Conservation (phyloP, 352 stramenopile genomes). For the Globisporangium cystogenes region DNA sequence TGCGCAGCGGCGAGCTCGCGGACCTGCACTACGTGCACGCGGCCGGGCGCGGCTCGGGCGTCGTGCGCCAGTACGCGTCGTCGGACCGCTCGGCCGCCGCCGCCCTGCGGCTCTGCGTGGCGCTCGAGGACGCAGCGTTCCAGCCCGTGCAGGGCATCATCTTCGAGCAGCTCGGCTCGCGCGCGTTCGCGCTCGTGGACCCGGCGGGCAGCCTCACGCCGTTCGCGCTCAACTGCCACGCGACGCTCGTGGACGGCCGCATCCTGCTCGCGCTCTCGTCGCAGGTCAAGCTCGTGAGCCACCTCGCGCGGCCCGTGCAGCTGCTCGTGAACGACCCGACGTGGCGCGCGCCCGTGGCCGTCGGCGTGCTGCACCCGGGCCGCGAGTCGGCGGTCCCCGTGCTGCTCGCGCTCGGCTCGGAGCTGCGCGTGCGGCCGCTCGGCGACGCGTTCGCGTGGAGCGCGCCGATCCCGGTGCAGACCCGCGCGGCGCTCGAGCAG, state of each 20-base stretch:
- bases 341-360: constrained; percentile 66
- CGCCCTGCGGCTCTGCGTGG: constrained; percentile 55
- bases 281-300: constrained; percentile 71
- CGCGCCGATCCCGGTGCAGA: constrained; percentile 73
- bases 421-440: constrained; percentile 59
- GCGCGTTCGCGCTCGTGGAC: constrained; percentile 60
- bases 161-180: constrained; percentile 69
- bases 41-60: constrained; percentile 45
- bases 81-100: constrained; percentile 46
- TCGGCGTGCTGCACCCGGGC: constrained; percentile 49
- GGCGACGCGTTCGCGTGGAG: constrained; percentile 59
- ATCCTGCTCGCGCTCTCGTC: constrained; percentile 79
- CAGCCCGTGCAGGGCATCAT: constrained; percentile 76
- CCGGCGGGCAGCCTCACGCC: constrained; percentile 37
- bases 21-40: constrained; percentile 69
- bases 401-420: constrained; percentile 55
- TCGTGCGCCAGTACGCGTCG: constrained; percentile 67
- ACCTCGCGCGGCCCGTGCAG: constrained; percentile 59
- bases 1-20: constrained; percentile 38
- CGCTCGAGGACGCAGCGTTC: constrained; percentile 54
- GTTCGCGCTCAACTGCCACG: constrained; percentile 55
- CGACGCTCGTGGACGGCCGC: constrained; percentile 68
- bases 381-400: constrained; percentile 68
- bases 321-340: constrained; percentile 79
- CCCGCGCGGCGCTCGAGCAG: constrained; percentile 43